Evolutionary conservation across 768 basidiomycete species (phyloP), one percentile per base, ranked within the genome.

Genomic region (Kwoniella shandongensis): DNA sequence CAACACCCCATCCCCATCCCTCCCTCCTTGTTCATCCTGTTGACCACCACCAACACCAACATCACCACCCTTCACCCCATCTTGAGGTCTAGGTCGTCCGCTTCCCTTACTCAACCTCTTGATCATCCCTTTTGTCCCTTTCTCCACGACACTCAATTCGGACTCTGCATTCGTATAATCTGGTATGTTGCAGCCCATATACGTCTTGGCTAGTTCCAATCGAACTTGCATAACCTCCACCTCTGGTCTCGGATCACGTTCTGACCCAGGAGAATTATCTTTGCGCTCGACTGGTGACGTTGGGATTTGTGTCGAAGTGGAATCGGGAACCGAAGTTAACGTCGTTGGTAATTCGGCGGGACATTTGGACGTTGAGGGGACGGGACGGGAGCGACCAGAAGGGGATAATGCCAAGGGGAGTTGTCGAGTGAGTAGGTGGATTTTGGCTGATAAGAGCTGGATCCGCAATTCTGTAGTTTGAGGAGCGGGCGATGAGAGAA

Each of bases 371-470:
- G n/a, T n/a, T n/a, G n/a, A n/a, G n/a, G n/a, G 13, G 32, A 32
- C 32, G 6, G 32, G 32, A 32, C 32, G 32, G 32, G 32, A 13
- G 30, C n/a, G n/a, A n/a, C n/a, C n/a, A 44, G n/a, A 11, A 47
- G 5, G 26, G 36, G 63, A 32, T 13, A 13, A 6, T 13, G 15
- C 17, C 27, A n/a, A n/a, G n/a, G n/a, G n/a, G 29, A 47, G 32
- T n/a, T 54, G n/a, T n/a, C 23, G 57, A 18, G 51, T 46, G 27
- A 65, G 53, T 13, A 70, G 30, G 40, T 70, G 64, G n/a, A 70
- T 26, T 50, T 64, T 66, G 4, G 65, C 63, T 30, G 52, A 52
- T 22, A 70, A 48, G n/a, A 70, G 54, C 17, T 56, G 54, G 41
- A 70, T 59, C 17, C 58, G 51, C 27, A 65, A 53, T 25, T 53